Conservation (phyloP, 345 rosid genomes). For the Mangifera indica region DNA sequence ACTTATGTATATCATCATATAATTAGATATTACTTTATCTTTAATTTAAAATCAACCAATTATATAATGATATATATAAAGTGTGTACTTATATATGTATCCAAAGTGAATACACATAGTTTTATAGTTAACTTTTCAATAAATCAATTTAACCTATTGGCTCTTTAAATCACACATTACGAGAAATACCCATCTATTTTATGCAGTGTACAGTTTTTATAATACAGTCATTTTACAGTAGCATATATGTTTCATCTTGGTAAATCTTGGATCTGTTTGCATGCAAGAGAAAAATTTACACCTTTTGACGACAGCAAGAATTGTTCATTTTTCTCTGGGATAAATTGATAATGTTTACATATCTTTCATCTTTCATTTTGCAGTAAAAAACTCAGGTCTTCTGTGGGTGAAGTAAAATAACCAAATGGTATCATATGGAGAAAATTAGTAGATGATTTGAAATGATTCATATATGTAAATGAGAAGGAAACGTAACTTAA, state of each 20-base stretch:
- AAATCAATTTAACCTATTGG: neutral
- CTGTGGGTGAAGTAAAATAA: too few species aligned
- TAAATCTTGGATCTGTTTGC: neutral
- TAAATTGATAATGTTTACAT: too few species aligned
- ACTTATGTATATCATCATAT: too few species aligned
- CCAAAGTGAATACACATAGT: too few species aligned
- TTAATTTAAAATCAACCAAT: too few species aligned
- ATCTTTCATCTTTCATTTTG: neutral
- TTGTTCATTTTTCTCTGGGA: too few species aligned
- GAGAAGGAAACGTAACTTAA: slow-evolving; percentile 10
- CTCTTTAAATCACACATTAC: neutral
- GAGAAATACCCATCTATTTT: neutral
- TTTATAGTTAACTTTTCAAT: neutral
- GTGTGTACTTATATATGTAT: too few species aligned
- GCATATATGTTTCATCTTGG: neutral
- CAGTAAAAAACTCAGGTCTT: neutral
- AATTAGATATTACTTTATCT: too few species aligned
- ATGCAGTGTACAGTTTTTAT: neutral
- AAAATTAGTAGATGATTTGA: neutral
- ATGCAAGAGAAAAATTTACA: neutral
- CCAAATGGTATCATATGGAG: too few species aligned
- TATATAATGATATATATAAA: too few species aligned
- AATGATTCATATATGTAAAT: slow-evolving; percentile 7
- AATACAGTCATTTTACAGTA: too few species aligned
- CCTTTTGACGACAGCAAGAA: too few species aligned